Evolutionary conservation across 2,329 filamentous ascomycete species (phyloP), one percentile per base, ranked within the genome.

Genomic region (Nemania sp.): DNA sequence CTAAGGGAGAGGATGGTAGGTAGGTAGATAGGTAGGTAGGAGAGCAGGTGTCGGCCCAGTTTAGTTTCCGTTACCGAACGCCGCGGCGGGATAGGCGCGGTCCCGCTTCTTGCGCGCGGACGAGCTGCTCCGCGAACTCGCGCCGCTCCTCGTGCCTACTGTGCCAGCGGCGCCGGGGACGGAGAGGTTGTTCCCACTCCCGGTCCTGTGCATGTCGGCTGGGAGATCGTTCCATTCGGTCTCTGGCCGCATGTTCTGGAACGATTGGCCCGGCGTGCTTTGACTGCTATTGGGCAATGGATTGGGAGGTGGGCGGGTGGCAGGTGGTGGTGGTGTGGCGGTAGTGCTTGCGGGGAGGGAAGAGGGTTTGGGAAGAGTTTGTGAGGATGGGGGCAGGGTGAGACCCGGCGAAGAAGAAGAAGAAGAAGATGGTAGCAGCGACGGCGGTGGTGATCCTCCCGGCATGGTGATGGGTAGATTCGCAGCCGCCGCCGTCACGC

Each of bases 221-320:
- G 86, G 86, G 10, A 89, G 69, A 69, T 89, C 86, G 73, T 89
- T 89, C 86, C 86, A 89, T 69, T 88, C 86, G 32, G 75, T 84
- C 18, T 83, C 81, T 2, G 86, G 82, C 6, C 85, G 79, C 66
- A 78, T 73, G 60, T 84, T 87, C 72, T 88, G 86, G 71, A 81
- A 88, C 1, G 85, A 87, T 48, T 69, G 51, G 67, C 69, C 40
- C 56, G 65, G 40, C 58, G 65, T 60, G 63, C 57, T 59, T 20
- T 61, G 61, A 40, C 40, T 39, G 50, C 54, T 73, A 64, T 29
- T 74, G 54, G 42, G 72, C 68, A 21, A 74, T 70, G 35, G 74
- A 12, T 35, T 65, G 48, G 29, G 65, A 17, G 25, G 45, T 40
- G 25, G 60, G 39, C 34, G 68, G 67, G 37, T 45, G 5, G 51